Evolutionary conservation across 192 early-diverging fungal genomes (phyloP).

Genomic region (Coemansia sp.): DNA sequence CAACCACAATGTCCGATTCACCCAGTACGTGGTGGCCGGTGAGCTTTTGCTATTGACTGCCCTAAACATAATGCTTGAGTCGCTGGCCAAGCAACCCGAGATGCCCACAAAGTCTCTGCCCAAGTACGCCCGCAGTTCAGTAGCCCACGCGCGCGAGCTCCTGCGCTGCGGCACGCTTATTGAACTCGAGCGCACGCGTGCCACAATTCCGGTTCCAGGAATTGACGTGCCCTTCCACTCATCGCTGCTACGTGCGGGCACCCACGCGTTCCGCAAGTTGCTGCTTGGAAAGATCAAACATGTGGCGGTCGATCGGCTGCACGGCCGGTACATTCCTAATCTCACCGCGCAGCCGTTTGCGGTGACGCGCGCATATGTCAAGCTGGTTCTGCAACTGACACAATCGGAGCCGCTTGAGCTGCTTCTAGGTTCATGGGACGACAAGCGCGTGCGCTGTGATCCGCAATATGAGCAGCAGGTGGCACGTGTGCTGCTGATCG

Average conservation of each 20-base stretch:
- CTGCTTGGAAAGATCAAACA: constrained; percentile 75
- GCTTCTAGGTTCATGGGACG: constrained; percentile 70
- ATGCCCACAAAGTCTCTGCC: neutral
- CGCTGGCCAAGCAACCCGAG: neutral
- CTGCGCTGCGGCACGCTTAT: constrained; percentile 57
- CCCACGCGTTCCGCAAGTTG: constrained; percentile 81
- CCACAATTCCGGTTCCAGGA: constrained; percentile 87
- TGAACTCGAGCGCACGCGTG: constrained; percentile 71
- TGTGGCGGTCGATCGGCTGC: constrained; percentile 68
- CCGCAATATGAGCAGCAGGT: constrained; percentile 70
- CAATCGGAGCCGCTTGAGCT: constrained; percentile 65
- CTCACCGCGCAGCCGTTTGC: constrained; percentile 89
- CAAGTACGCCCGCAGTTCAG: neutral
- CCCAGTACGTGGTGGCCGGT: constrained; percentile 93
- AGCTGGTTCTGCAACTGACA: constrained; percentile 68
- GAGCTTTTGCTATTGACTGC: constrained; percentile 73
- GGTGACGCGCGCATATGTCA: constrained; percentile 69
- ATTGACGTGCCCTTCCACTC: constrained; percentile 98
- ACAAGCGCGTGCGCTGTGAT: constrained; percentile 58
- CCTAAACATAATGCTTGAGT: constrained; percentile 58
- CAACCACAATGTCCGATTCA: constrained; percentile 92
- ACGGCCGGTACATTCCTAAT: constrained; percentile 90
- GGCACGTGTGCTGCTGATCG: constrained; percentile 81
- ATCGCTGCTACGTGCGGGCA: constrained; percentile 78
- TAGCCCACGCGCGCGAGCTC: neutral